These are phyloP conservation scores for Fomitopsis schrenkii DNA, from an alignment of 1,284 basidiomycete genomes.

Conservation along the genomic window DNA sequence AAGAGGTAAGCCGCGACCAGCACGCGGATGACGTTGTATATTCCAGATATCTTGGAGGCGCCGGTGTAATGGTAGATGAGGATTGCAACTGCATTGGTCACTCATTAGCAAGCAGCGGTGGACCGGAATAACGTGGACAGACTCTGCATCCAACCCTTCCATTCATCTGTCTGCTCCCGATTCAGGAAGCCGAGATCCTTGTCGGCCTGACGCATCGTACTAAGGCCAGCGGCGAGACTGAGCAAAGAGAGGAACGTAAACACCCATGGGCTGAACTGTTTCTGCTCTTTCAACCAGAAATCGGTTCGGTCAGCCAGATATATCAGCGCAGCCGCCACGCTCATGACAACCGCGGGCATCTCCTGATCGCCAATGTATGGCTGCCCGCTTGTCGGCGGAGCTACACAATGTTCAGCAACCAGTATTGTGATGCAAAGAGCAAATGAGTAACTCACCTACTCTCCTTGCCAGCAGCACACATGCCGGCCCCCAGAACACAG, in stretches of 20 bases:
- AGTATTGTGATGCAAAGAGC: background rate
- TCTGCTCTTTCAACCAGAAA: conserved; percentile 86
- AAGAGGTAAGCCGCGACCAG: conserved; percentile 87
- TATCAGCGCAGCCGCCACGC: conserved; percentile 60
- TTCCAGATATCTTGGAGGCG: conserved; percentile 82
- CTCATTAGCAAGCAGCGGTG: background rate
- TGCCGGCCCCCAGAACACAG: conserved; percentile 56
- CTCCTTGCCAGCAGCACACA: conserved; percentile 34
- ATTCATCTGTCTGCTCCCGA: conserved; percentile 89
- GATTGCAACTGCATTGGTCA: conserved; percentile 58
- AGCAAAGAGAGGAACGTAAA: conserved; percentile 60
- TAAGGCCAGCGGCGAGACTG: conserved; percentile 55
- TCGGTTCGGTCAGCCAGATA: conserved; percentile 79
- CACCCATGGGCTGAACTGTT: conserved; percentile 68
- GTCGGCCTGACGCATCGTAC: conserved; percentile 64
- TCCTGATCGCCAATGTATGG: conserved; percentile 37
- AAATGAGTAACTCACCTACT: conserved; percentile 26
- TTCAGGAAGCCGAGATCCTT: conserved; percentile 87
- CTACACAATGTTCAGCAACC: conserved; percentile 14
- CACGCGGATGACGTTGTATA: conserved; percentile 87
- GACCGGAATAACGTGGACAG: conserved; percentile 23
- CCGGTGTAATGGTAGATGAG: conserved; percentile 88
- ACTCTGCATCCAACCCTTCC: conserved; percentile 98
- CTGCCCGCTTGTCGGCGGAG: conserved; percentile 22
- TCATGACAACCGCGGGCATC: conserved; percentile 55